Percentiles rank a stretch among this genome's conserved stretches.
Conservation (phyloP, 129 eudicot genomes). For the Flaveria bidentis region DNA sequence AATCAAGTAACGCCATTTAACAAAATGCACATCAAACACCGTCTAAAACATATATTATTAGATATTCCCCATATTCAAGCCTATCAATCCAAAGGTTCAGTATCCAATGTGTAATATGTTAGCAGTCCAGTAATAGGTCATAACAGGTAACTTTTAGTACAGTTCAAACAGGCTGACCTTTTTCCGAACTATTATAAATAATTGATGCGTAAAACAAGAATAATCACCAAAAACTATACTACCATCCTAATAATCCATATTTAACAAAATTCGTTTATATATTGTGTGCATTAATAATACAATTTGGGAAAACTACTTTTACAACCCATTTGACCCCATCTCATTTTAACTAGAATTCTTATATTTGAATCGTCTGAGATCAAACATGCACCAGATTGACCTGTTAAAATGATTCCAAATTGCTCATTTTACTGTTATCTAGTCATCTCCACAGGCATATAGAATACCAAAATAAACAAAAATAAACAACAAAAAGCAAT, state of each 20-base stretch:
- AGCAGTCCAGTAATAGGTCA: not conserved
- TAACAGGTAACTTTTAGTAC: not conserved
- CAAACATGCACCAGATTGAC: too few relatives aligned
- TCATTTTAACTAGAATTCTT: not conserved
- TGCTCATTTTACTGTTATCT: not conserved
- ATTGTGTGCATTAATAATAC: not conserved
- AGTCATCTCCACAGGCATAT: not conserved
- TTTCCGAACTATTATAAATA: not conserved
- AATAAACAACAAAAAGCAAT: not conserved
- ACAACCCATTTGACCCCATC: not conserved
- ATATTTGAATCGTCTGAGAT: not conserved
- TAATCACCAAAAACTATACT: not conserved
- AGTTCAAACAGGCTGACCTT: not conserved
- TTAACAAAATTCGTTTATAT: not conserved
- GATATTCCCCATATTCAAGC: not conserved
- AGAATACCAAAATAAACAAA: not conserved
- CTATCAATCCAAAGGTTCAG: not conserved
- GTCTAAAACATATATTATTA: not conserved
- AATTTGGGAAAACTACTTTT: not conserved
- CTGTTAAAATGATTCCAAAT: not conserved
- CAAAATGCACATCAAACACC: not conserved
- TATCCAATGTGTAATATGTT: not conserved
- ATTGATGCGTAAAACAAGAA: not conserved
- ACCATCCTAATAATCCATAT: not conserved
- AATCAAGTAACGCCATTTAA: slow-evolving; percentile 5